These are phyloP conservation scores for Chalciporus chontae DNA, from an alignment of 768 basidiomycete species.

Conservation along the genomic window DNA sequence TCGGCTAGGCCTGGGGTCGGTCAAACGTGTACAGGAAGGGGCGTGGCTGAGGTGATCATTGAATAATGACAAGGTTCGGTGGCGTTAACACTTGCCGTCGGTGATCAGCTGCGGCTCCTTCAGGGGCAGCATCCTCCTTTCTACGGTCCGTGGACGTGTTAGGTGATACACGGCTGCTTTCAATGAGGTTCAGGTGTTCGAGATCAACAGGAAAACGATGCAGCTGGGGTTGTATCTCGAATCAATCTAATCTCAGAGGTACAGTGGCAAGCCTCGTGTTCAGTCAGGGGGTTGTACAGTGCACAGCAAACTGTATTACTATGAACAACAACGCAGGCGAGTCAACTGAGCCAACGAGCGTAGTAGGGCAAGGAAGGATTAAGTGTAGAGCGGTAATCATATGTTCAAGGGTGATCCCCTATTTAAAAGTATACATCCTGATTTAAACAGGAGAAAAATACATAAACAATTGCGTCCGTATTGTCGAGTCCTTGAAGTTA, in stretches of 20 bases:
- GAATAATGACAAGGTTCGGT: slow-evolving; percentile 23
- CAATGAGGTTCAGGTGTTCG: neutral
- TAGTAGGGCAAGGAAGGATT: slow-evolving; percentile 8
- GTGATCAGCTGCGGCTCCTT: slow-evolving; percentile 14
- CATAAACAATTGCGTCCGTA: slow-evolving; percentile 17
- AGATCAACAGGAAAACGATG: neutral
- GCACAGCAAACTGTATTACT: slow-evolving; percentile 10
- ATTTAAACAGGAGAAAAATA: slow-evolving; percentile 14
- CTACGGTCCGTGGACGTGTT: neutral
- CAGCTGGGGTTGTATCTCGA: slow-evolving; percentile 12
- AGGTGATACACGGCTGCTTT: neutral
- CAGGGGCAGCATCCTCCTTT: neutral
- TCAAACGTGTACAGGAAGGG: slow-evolving; percentile 9
- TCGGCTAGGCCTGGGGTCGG: slow-evolving; percentile 5
- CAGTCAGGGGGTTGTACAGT: slow-evolving; percentile 9
- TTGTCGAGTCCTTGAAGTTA: neutral
- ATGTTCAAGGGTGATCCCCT: slow-evolving; percentile 1
- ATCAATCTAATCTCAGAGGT: neutral
- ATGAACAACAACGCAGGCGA: slow-evolving; percentile 3
- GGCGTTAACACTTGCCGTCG: slow-evolving; percentile 22
- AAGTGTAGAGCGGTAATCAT: neutral
- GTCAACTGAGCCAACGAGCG: slow-evolving; percentile 10
- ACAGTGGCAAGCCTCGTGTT: slow-evolving; percentile 11
- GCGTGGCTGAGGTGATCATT: slow-evolving; percentile 18
- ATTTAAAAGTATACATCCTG: slow-evolving; percentile 20